These are phyloP conservation scores for Neurospora cerealis DNA, from an alignment of 495 filamentous ascomycete genomes.

Conservation along the genomic window DNA sequence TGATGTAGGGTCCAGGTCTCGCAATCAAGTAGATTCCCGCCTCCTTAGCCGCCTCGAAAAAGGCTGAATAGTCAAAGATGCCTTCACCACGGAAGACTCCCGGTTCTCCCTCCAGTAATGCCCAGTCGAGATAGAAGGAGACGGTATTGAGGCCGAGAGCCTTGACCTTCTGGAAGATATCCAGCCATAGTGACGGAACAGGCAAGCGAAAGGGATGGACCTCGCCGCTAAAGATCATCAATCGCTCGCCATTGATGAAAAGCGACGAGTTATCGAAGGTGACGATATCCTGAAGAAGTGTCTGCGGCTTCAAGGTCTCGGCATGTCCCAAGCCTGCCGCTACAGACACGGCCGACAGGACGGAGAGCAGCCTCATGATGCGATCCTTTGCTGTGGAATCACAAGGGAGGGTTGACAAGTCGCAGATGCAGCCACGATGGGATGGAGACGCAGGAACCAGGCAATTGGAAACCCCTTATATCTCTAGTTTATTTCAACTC, in stretches of 20 bases:
- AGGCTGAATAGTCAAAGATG: slow-evolving; percentile 56
- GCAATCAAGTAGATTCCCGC: slow-evolving; percentile 68
- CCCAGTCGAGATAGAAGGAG: slow-evolving; percentile 70
- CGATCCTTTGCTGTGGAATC: neutral
- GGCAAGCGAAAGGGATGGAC: slow-evolving; percentile 67
- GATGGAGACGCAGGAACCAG: neutral
- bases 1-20: slow-evolving; percentile 45
- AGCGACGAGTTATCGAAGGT: slow-evolving; percentile 70
- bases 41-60: slow-evolving; percentile 60
- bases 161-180: slow-evolving; percentile 73
- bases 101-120: slow-evolving; percentile 64
- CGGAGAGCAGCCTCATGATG: neutral
- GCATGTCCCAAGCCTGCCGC: neutral
- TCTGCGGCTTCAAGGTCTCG: neutral
- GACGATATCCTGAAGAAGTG: slow-evolving; percentile 26
- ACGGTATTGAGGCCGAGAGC: slow-evolving; percentile 68
- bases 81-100: slow-evolving; percentile 60
- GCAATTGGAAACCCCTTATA: neutral
- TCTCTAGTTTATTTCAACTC: neutral
- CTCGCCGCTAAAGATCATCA: slow-evolving; percentile 67
- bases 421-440: neutral
- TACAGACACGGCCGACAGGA: neutral
- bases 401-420: neutral
- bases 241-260: slow-evolving; percentile 58
- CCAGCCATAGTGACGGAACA: slow-evolving; percentile 60